These are phyloP conservation scores for Alternaria atra DNA, from an alignment of 2,329 filamentous ascomycete species.

Conservation along the genomic window DNA sequence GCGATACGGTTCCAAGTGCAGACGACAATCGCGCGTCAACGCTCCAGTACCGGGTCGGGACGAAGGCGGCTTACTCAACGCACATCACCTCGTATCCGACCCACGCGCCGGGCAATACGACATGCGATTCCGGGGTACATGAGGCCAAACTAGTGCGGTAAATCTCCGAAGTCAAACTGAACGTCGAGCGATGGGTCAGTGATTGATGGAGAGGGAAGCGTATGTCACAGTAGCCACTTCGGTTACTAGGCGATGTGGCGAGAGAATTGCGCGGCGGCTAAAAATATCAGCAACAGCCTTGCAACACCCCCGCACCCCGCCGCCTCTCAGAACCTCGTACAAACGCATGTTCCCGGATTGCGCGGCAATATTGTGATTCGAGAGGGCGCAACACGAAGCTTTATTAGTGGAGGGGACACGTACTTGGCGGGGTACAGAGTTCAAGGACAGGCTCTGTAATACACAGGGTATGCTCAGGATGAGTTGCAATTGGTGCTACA, in stretches of 20 bases:
- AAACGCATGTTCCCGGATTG: slow-evolving; percentile 19
- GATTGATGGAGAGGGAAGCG: background rate
- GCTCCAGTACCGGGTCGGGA: slow-evolving; percentile 15
- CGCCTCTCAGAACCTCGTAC: background rate
- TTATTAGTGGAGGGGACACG: slow-evolving; percentile 12
- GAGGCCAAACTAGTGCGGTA: slow-evolving; percentile 26
- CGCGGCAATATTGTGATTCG: slow-evolving; percentile 13
- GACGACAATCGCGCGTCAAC: slow-evolving; percentile 12
- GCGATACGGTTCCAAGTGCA: background rate
- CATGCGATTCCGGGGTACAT: slow-evolving; percentile 37
- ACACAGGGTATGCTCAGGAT: background rate
- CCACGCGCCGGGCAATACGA: slow-evolving; percentile 35
- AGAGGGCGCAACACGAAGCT: slow-evolving; percentile 22
- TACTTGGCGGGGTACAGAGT: slow-evolving; percentile 15
- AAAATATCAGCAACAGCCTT: slow-evolving; percentile 22
- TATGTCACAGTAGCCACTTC: slow-evolving; percentile 6
- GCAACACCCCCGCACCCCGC: slow-evolving; percentile 12
- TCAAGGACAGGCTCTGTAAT: background rate
- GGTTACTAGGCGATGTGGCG: slow-evolving; percentile 12
- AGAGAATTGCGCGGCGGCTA: slow-evolving; percentile 5
- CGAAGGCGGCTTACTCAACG: slow-evolving; percentile 30
- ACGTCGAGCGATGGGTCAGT: background rate
- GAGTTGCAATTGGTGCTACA: slow-evolving; percentile 4
- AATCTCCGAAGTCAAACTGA: slow-evolving; percentile 17
- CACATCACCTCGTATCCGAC: slow-evolving; percentile 41